phyloP scores from a whole-genome alignment of 2,329 filamentous ascomycete genomes.

The Purpureocillium lavendulum region DNA sequence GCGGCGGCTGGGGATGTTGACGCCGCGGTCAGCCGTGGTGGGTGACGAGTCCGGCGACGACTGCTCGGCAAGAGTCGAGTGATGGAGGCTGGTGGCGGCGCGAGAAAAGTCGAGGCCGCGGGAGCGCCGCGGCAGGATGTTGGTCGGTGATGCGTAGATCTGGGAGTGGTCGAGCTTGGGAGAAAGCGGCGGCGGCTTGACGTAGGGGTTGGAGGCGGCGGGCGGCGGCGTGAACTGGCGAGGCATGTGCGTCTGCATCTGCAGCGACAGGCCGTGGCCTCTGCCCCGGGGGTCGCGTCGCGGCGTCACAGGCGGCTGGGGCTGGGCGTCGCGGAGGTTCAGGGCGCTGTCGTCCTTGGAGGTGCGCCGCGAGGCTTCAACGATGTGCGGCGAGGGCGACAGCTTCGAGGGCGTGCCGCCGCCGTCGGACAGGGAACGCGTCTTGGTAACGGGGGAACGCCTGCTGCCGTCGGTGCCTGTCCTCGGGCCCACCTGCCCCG shows the following conservation, averaged over 20 bases:
- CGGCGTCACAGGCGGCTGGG: slow-evolving; percentile 57
- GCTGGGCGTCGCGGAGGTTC: background rate
- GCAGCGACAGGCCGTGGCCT: too few relatives aligned
- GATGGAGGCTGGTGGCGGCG: slow-evolving; percentile 88
- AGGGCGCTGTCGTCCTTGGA: slow-evolving; percentile 62
- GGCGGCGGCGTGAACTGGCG: slow-evolving; percentile 28
- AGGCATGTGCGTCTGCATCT: slow-evolving; percentile 6
- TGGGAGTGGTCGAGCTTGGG: slow-evolving; percentile 80
- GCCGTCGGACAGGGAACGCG: slow-evolving; percentile 59
- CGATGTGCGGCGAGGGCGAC: slow-evolving; percentile 49
- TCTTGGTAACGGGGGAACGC: slow-evolving; percentile 39
- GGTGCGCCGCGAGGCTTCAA: slow-evolving; percentile 43
- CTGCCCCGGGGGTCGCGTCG: slow-evolving; percentile 46
- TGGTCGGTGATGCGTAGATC: slow-evolving; percentile 79
- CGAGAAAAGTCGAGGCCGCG: slow-evolving; percentile 88
- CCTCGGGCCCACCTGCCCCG: too few relatives aligned
- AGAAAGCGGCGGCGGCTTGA: slow-evolving; percentile 62
- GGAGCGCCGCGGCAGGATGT: slow-evolving; percentile 80
- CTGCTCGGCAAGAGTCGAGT: slow-evolving; percentile 84
- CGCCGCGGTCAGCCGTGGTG: slow-evolving; percentile 60
- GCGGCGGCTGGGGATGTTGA: slow-evolving; percentile 51
- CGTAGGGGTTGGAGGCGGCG: slow-evolving; percentile 23
- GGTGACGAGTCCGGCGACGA: slow-evolving; percentile 88
- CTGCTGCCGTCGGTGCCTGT: slow-evolving; percentile 2
- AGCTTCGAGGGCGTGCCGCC: slow-evolving; percentile 45